Evolutionary conservation across 2,329 filamentous ascomycete species (phyloP).

Genomic region (Amphichorda felina): DNA sequence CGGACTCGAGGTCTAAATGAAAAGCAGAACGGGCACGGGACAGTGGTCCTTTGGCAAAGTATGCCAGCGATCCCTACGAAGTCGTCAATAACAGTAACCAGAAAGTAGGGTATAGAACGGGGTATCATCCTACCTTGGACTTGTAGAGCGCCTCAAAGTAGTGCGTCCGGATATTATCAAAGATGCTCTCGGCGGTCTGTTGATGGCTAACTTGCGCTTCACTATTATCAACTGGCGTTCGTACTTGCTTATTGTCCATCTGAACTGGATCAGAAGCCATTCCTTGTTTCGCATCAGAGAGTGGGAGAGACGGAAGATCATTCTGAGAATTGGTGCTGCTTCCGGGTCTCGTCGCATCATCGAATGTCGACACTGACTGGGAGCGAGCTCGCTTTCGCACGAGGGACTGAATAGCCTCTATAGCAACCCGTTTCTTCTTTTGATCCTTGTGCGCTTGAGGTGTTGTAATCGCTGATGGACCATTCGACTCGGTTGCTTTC

Average conservation of each 20-base stretch:
- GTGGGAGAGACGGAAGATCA: neutral
- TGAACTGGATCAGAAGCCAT: neutral
- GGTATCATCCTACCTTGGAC: constrained; percentile 48
- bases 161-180: constrained; percentile 44
- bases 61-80: constrained; percentile 59
- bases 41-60: constrained; percentile 73
- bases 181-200: constrained; percentile 37
- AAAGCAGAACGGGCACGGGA: constrained; percentile 64
- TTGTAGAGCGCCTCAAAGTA: constrained; percentile 51
- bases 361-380: constrained; percentile 25
- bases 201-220: constrained; percentile 10
- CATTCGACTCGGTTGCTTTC: constrained; percentile 3
- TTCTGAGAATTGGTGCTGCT: too few relatives aligned
- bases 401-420: constrained; percentile 51
- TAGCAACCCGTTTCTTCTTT: constrained; percentile 45
- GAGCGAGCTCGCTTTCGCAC: constrained; percentile 40
- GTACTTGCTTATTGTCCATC: too few relatives aligned
- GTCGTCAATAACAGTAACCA: neutral
- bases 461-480: constrained; percentile 22
- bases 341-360: constrained; percentile 7
- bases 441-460: constrained; percentile 33
- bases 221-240: neutral
- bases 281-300: neutral
- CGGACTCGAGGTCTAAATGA: constrained; percentile 47
- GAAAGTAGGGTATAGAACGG: too few relatives aligned